Evolutionary conservation across 768 basidiomycete species (phyloP), one percentile per base, ranked within the genome.

Genomic region (Rhodotorula paludigena): DNA sequence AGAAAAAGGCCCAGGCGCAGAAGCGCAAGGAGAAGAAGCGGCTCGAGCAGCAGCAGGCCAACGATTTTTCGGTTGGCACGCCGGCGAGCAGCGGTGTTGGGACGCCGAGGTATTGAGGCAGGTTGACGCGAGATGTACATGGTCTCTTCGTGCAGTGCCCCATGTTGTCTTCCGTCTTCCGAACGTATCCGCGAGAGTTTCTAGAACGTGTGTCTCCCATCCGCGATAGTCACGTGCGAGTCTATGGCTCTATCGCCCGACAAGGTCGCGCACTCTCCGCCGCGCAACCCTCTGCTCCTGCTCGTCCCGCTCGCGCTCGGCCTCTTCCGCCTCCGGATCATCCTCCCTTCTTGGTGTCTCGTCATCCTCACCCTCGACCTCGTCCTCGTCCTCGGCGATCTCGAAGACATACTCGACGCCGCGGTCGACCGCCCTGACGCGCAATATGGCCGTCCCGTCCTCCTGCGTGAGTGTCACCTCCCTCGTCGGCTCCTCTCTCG

Each of bases 51-150:
- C 21, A 39, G 20, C 44, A 56, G 32, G 63, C 38, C 36, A 28
- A 18, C 28, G 55, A 56, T 21, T 33, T 56, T 23, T 55, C 44
- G 53, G 65, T 55, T 7, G 65, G 51, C n/a, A 60, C 45, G 59
- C 53, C 59, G 14, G 44, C 32, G 23, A 44, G 41, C 20, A 47
- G 57, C 35, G 47, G 25, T 1, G 52, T 36, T 10, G 42, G 61
- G 10, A 62, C 61, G 53, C 52, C 52, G 16, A 44, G n/a, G 28
- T 62, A 38, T 1, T 48, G 47, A 36, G 35, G 12, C 18, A n/a
- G 18, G 18, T 35, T 42, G 2, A 5, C 20, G 8, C n/a, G 18
- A 18, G 9, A 28, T 52, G 23, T 28, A 32, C 33, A 48, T 32
- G 18, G 25, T 30, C 23, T 25, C 20, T 39, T 36, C 42, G 42